Evolutionary conservation across 192 early-diverging fungal genomes (phyloP).

Genomic region (Endogone sp.): DNA sequence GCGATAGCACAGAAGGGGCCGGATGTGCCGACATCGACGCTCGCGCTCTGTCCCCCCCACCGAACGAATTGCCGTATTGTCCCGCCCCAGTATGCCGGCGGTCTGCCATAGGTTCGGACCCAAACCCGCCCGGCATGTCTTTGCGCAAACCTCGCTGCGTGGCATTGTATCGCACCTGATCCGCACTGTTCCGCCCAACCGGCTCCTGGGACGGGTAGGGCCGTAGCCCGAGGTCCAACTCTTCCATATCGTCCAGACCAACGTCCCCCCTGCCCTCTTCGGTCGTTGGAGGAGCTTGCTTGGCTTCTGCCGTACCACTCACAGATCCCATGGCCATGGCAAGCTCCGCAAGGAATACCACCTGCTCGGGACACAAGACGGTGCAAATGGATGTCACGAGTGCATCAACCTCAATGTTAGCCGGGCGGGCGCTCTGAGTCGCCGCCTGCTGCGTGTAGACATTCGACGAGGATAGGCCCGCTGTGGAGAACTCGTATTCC

Average conservation of each 20-base stretch:
- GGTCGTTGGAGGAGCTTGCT: too few relatives aligned
- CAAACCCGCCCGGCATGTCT: background rate
- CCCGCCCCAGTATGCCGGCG: too few relatives aligned
- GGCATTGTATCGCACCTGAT: background rate
- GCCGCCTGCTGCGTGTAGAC: background rate
- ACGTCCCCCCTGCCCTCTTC: too few relatives aligned
- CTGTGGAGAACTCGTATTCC: slow-evolving; percentile 1
- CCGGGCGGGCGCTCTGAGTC: slow-evolving; percentile 6
- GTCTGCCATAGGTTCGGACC: too few relatives aligned
- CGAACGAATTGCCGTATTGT: background rate
- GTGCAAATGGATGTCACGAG: slow-evolving; percentile 29
- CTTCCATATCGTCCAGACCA: background rate
- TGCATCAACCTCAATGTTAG: slow-evolving; percentile 37
- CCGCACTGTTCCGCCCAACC: too few relatives aligned
- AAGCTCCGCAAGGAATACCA: slow-evolving; percentile 39
- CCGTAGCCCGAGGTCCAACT: background rate
- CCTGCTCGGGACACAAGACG: slow-evolving; percentile 36
- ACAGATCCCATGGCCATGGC: background rate
- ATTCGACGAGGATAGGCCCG: slow-evolving; percentile 8
- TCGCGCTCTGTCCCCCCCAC: background rate
- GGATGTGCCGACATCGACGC: too few relatives aligned
- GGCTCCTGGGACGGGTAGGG: too few relatives aligned
- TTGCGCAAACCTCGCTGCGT: background rate
- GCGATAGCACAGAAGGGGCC: too few relatives aligned
- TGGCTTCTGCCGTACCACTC: too few relatives aligned